A percentile compares a stretch with the other conserved stretches of the same genome.
Evolutionary conservation across 2,329 filamentous ascomycete species (phyloP).

Genomic region (Trichoderma simmonsii): DNA sequence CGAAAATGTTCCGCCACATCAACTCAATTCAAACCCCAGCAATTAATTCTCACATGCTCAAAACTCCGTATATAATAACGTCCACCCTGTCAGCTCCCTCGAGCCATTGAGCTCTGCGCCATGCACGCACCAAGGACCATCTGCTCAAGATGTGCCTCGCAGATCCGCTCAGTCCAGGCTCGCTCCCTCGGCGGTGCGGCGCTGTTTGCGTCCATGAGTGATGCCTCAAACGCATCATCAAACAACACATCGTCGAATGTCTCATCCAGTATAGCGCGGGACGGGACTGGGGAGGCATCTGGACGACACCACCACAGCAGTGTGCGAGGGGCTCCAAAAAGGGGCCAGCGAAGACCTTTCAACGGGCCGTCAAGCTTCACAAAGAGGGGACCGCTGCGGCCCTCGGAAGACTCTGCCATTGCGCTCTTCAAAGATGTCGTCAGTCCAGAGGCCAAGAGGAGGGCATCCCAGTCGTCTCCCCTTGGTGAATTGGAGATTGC

Average conservation of each 20-base stretch:
- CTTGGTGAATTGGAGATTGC: slow-evolving; percentile 32
- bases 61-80: not conserved
- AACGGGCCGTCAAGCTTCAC: slow-evolving; percentile 4
- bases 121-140: slow-evolving; percentile 37
- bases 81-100: not conserved
- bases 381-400: slow-evolving; percentile 7
- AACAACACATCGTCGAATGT: not conserved
- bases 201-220: slow-evolving; percentile 27
- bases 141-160: slow-evolving; percentile 36
- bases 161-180: slow-evolving; percentile 24
- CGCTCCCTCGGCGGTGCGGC: slow-evolving; percentile 24
- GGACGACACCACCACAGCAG: not conserved
- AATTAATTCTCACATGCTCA: not conserved
- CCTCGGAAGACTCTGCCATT: slow-evolving; percentile 27
- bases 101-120: slow-evolving; percentile 16
- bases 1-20: not conserved
- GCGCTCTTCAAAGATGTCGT: slow-evolving; percentile 39
- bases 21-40: not conserved
- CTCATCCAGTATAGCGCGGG: not conserved
- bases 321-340: not conserved
- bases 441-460: slow-evolving; percentile 19
- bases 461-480: slow-evolving; percentile 12
- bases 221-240: slow-evolving; percentile 10
- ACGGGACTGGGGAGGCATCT: not conserved
- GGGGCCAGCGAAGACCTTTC: not conserved